Evolutionary conservation across 257 asterid species (phyloP).

Genomic region (Mitragyna speciosa): DNA sequence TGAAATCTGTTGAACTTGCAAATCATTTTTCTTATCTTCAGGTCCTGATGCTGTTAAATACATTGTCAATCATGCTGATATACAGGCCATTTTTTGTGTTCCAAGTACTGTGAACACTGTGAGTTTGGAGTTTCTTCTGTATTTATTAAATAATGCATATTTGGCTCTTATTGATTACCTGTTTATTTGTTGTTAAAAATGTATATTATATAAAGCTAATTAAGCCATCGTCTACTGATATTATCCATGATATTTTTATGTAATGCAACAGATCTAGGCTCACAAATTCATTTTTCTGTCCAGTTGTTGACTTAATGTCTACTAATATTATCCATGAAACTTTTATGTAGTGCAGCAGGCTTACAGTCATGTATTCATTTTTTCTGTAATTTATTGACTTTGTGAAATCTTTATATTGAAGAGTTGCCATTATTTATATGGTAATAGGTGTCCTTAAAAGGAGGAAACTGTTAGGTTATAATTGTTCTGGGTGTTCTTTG

Average conservation of each 20-base stretch:
- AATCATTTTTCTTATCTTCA: slow-evolving; percentile 33
- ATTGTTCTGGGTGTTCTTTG: not conserved
- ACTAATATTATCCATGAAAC: not conserved
- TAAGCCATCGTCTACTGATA: not conserved
- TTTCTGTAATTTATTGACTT: not conserved
- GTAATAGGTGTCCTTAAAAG: not conserved
- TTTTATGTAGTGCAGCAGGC: not conserved
- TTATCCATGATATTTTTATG: no score
- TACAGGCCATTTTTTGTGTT: slow-evolving; percentile 85
- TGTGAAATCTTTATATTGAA: not conserved
- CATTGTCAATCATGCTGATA: slow-evolving; percentile 75
- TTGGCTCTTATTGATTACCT: not conserved
- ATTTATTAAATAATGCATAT: not conserved
- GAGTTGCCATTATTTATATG: not conserved
- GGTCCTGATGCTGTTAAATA: slow-evolving; percentile 98
- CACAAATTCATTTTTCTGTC: no score
- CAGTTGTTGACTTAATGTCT: not conserved
- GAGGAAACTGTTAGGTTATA: not conserved
- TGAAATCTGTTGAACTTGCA: slow-evolving; percentile 23
- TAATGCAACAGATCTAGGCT: no score
- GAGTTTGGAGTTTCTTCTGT: slow-evolving; percentile 33
- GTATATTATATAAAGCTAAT: not conserved
- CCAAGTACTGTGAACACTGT: slow-evolving; percentile 74
- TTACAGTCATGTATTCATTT: not conserved
- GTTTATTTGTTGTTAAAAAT: not conserved